A percentile compares a stretch with the other conserved stretches of the same genome.
phyloP scores from a whole-genome alignment of 2,329 filamentous ascomycete genomes.

The Colletotrichum kahawae region DNA sequence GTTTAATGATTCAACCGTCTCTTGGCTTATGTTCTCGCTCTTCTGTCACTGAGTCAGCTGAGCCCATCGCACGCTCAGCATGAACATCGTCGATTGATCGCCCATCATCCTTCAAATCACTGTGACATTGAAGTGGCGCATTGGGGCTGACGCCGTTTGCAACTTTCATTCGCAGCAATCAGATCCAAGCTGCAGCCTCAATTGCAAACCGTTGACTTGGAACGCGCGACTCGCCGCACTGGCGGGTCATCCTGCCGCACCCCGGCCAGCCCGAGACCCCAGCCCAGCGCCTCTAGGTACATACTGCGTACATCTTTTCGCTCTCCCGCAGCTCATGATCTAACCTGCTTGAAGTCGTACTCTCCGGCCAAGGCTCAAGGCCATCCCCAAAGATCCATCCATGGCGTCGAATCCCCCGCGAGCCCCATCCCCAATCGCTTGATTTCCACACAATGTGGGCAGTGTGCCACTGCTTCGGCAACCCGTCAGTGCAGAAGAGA shows the following conservation, averaged over 20 bases:
- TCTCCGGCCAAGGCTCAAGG: neutral
- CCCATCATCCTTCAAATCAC: neutral
- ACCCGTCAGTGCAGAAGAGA: neutral
- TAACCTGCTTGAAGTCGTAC: neutral
- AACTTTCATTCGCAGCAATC: neutral
- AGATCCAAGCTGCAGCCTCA: neutral
- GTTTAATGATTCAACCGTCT: neutral
- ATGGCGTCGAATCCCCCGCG: neutral
- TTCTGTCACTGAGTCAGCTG: neutral
- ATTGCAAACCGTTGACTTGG: neutral
- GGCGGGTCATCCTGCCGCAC: neutral
- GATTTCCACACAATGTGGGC: neutral
- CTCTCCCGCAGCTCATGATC: neutral
- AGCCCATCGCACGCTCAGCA: neutral
- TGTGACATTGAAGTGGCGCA: neutral
- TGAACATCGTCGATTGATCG: neutral
- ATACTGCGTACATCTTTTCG: neutral
- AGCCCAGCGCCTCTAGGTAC: neutral
- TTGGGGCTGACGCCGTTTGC: neutral
- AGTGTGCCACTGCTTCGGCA: neutral
- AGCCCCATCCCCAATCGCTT: neutral
- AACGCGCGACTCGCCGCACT: neutral
- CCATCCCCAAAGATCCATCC: neutral
- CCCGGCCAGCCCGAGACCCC: slow-evolving; percentile 12
- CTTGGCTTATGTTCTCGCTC: neutral